These are phyloP conservation scores for Stereocaulon alpinum DNA, from an alignment of 495 filamentous ascomycete species.

Conservation along the genomic window DNA sequence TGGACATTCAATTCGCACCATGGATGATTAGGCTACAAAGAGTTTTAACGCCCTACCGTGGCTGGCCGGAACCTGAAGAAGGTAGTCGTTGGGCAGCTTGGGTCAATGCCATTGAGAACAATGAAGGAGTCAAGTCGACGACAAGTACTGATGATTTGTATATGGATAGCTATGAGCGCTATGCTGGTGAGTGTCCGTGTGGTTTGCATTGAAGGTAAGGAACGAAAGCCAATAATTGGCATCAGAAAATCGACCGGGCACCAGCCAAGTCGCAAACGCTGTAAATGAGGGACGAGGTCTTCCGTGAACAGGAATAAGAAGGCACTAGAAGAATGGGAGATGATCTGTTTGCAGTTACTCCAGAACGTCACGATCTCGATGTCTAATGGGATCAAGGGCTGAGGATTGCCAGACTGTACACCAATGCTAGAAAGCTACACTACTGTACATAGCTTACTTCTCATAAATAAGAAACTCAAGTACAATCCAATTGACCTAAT, in stretches of 20 bases:
- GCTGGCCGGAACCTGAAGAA: constrained; percentile 62
- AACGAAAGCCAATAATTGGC: constrained; percentile 8
- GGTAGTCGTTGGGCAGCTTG: constrained; percentile 65
- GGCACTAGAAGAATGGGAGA: background rate
- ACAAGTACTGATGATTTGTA: constrained; percentile 68
- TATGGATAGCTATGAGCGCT: constrained; percentile 58
- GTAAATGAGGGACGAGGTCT: constrained; percentile 47
- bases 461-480: too few species aligned
- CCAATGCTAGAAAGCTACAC: too few species aligned
- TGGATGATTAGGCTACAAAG: constrained; percentile 69
- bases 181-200: constrained; percentile 42
- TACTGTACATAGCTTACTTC: too few species aligned
- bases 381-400: too few species aligned
- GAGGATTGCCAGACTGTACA: too few species aligned
- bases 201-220: constrained; percentile 10
- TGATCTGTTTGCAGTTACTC: background rate
- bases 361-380: too few species aligned
- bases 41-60: constrained; percentile 70
- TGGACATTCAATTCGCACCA: constrained; percentile 82
- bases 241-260: constrained; percentile 50
- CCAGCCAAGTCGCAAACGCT: constrained; percentile 47
- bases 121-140: constrained; percentile 64
- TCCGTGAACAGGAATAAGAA: constrained; percentile 26
- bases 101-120: constrained; percentile 71
- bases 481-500: too few species aligned